These are phyloP conservation scores for Suhomyces ambrosiae DNA, from an alignment of 1,139 yeast species.

Conservation along the genomic window DNA sequence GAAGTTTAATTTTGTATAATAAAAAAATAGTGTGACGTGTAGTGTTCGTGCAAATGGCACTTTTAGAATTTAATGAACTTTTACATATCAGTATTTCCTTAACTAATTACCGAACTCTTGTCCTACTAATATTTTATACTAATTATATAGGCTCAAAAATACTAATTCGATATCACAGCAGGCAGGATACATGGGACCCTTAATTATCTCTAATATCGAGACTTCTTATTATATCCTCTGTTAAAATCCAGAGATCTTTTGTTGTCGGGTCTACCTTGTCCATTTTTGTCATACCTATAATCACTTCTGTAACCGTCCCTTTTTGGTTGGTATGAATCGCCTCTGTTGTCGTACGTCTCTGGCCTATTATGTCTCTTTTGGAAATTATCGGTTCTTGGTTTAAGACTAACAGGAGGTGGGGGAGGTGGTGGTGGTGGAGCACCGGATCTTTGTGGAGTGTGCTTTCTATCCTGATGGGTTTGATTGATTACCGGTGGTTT, in stretches of 20 bases:
- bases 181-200: no score
- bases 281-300: conserved; percentile 10
- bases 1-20: conserved; percentile 6
- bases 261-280: conserved; percentile 22
- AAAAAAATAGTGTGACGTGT: conserved; percentile 1
- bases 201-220: conserved; percentile 25
- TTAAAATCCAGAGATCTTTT: conserved; percentile 34
- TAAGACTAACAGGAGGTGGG: conserved; percentile 23
- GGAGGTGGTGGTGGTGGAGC: conserved; percentile 29
- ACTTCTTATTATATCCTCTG: conserved; percentile 37
- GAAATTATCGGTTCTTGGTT: conserved; percentile 14
- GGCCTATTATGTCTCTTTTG: conserved; percentile 4
- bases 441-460: conserved; percentile 1
- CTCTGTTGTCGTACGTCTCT: conserved; percentile 9
- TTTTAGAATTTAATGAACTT: no score
- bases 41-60: no score
- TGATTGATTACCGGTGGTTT: conserved; percentile 5
- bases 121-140: background rate
- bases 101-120: background rate
- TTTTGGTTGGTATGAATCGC: conserved; percentile 11
- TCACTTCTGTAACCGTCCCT: conserved; percentile 11
- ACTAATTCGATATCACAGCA: background rate
- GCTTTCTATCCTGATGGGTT: conserved; percentile 6
- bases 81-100: no score
- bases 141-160: background rate